These are phyloP conservation scores for Candida vaughaniae DNA, from an alignment of 805 yeast genomes.

Conservation along the genomic window DNA sequence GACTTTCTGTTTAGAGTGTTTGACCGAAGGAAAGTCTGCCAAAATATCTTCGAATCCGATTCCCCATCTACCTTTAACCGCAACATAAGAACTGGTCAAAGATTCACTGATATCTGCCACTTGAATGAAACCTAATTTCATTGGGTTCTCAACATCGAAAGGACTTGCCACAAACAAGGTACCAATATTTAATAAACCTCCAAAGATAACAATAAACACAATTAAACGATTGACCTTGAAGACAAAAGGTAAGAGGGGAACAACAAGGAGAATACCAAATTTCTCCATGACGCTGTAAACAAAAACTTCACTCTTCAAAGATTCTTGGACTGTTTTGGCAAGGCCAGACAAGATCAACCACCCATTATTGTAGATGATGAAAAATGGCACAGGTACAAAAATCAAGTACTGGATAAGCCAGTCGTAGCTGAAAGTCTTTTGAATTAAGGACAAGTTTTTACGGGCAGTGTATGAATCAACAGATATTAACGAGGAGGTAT, in stretches of 20 bases:
- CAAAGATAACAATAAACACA: constrained; percentile 25
- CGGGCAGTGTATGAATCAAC: constrained; percentile 14
- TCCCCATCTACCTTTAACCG: constrained; percentile 52
- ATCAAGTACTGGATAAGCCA: constrained; percentile 77
- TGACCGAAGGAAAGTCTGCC: constrained; percentile 64
- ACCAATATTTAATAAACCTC: constrained; percentile 20
- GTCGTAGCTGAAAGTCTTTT: constrained; percentile 60
- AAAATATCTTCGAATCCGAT: constrained; percentile 45
- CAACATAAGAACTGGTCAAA: constrained; percentile 35
- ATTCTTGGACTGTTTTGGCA: constrained; percentile 72
- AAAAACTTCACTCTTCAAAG: constrained; percentile 40
- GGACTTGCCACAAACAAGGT: constrained; percentile 47
- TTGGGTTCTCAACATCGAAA: constrained; percentile 60
- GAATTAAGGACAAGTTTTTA: constrained; percentile 12
- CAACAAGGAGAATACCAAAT: constrained; percentile 30
- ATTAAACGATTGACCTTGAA: constrained; percentile 62
- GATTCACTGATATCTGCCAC: constrained; percentile 46
- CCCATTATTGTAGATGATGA: constrained; percentile 54
- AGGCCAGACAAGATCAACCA: constrained; percentile 61
- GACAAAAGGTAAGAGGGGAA: constrained; percentile 65
- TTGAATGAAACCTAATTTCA: constrained; percentile 73
- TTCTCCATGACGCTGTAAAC: constrained; percentile 27
- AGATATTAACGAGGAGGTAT: constrained; percentile 24
- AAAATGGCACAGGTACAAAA: constrained; percentile 63
- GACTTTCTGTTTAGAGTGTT: constrained; percentile 26